Evolutionary conservation across 495 filamentous ascomycete species (phyloP).

Genomic region (Xylaria cubensis): DNA sequence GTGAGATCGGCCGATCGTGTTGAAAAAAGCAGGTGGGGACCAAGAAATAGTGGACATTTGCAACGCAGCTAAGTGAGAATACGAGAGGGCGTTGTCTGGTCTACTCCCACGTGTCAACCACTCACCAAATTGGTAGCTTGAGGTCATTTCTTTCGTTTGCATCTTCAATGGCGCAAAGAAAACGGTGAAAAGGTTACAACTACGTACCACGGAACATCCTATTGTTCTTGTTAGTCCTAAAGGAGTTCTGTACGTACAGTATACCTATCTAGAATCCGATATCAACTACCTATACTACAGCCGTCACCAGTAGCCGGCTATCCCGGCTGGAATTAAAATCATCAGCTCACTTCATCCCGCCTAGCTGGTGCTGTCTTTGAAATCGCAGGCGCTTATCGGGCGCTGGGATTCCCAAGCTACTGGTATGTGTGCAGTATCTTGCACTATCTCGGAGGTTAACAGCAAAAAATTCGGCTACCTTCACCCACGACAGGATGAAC

Average conservation of each 20-base stretch:
- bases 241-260: background rate
- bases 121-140: background rate
- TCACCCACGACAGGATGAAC: background rate
- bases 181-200: background rate
- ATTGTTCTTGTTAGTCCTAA: background rate
- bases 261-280: background rate
- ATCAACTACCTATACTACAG: background rate
- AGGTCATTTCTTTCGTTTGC: background rate
- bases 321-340: background rate
- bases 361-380: background rate
- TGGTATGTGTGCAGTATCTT: background rate
- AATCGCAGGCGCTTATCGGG: background rate
- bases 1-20: constrained; percentile 20
- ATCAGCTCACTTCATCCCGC: background rate
- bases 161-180: background rate
- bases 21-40: constrained; percentile 13
- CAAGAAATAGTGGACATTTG: background rate
- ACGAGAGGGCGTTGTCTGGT: constrained; percentile 19
- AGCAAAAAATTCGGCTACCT: background rate
- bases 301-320: background rate
- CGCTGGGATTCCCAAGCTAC: background rate
- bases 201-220: background rate
- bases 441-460: background rate
- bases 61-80: constrained; percentile 6
- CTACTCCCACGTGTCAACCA: constrained; percentile 11